Conservation (phyloP, 139 green algal genomes). For the Micromonas commoda region DNA sequence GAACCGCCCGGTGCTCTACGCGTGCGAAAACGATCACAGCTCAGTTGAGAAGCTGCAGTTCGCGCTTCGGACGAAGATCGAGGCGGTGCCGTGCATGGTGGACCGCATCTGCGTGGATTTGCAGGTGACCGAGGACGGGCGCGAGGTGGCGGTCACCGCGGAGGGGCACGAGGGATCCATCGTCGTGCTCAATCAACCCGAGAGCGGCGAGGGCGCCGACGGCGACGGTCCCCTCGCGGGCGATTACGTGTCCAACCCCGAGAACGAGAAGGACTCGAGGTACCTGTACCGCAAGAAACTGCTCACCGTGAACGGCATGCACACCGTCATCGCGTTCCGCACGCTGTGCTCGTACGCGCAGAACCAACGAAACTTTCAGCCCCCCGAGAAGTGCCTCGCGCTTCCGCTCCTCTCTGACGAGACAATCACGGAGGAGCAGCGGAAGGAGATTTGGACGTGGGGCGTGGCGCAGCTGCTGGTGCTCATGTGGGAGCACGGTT, state of each 20-base stretch:
- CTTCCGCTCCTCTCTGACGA: neutral
- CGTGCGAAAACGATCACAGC: constrained; percentile 23
- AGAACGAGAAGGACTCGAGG: neutral
- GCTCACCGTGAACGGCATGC: constrained; percentile 19
- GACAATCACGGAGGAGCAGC: neutral
- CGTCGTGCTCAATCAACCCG: constrained; percentile 2
- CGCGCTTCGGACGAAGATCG: neutral
- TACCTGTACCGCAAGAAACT: constrained; percentile 19
- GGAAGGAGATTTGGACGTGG: constrained; percentile 10
- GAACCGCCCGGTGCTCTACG: constrained; percentile 11
- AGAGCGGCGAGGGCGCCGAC: neutral
- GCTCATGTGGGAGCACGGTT: constrained; percentile 11
- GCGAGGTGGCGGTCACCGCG: neutral
- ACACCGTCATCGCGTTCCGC: constrained; percentile 14
- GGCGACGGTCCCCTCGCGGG: neutral
- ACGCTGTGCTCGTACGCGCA: constrained; percentile 1
- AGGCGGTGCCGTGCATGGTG: constrained; percentile 24
- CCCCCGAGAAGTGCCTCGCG: neutral
- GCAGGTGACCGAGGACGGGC: neutral
- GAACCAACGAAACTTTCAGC: neutral
- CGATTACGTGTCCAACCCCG: neutral
- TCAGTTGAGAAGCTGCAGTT: constrained; percentile 13
- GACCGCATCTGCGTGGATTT: constrained; percentile 9
- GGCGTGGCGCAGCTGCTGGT: constrained; percentile 4
- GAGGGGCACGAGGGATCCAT: constrained; percentile 17